phyloP scores from a whole-genome alignment of 2,329 filamentous ascomycete genomes.

The Aspergillus unguis region DNA sequence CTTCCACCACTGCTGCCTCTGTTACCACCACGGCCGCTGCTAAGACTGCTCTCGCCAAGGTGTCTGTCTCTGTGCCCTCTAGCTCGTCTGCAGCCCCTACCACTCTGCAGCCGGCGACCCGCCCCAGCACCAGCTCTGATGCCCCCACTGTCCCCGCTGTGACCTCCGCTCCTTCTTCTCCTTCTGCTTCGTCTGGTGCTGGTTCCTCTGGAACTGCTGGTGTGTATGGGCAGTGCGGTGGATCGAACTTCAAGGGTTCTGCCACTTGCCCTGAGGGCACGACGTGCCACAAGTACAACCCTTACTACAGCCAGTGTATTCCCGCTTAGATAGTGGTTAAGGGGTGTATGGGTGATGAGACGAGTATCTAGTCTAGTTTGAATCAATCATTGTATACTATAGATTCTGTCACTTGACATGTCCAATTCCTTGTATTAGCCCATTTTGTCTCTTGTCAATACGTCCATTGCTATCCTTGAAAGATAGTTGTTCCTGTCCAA shows the following conservation, averaged over 20 bases:
- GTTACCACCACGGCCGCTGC: background rate
- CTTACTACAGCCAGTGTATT: slow-evolving; percentile 48
- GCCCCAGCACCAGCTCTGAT: background rate
- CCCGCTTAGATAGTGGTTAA: slow-evolving; percentile 10
- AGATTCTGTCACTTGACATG: too few species aligned
- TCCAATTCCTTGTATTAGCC: too few species aligned
- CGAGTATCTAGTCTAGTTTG: too few species aligned
- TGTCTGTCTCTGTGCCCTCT: background rate
- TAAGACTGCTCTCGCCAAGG: too few species aligned
- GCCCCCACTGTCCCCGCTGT: background rate
- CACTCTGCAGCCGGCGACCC: background rate
- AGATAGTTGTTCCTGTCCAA: too few species aligned
- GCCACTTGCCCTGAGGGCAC: slow-evolving; percentile 39
- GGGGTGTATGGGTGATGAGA: too few species aligned
- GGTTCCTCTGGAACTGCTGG: slow-evolving; percentile 4
- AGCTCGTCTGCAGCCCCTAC: background rate
- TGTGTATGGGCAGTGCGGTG: slow-evolving; percentile 46
- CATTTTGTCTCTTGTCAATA: too few species aligned
- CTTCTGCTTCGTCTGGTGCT: background rate
- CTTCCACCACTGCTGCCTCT: background rate
- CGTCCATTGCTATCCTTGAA: too few species aligned
- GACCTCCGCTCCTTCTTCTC: background rate
- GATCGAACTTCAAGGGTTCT: slow-evolving; percentile 40
- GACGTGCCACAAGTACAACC: slow-evolving; percentile 41
- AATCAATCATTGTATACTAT: too few species aligned